A percentile compares a stretch with the other conserved stretches of the same genome.
phyloP scores from a whole-genome alignment of 202 grass and related monocot species.

The Setaria viridis region DNA sequence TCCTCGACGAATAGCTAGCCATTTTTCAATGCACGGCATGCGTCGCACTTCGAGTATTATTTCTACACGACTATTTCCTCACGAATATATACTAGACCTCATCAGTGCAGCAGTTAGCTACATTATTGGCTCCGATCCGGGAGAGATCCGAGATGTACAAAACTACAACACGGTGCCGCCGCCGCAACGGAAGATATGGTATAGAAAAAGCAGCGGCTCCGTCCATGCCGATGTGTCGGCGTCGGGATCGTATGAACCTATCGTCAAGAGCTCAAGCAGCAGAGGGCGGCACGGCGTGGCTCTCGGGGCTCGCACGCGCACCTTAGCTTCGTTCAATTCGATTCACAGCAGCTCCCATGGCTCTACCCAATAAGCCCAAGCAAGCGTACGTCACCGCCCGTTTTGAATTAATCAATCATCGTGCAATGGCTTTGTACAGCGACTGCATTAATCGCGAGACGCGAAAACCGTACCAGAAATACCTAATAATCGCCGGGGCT shows the following conservation, averaged over 20 bases:
- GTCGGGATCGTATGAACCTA: too few species aligned
- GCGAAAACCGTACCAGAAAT: not conserved
- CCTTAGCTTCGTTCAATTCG: too few species aligned
- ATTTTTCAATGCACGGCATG: not conserved
- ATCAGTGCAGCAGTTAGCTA: not conserved
- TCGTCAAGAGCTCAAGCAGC: not conserved
- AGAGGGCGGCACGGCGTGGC: not conserved
- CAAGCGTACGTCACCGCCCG: not conserved
- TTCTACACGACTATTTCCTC: not conserved
- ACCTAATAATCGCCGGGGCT: too few species aligned
- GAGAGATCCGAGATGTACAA: too few species aligned
- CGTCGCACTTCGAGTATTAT: not conserved
- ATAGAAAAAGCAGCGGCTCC: not conserved
- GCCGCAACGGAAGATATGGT: not conserved
- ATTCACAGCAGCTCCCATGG: too few species aligned
- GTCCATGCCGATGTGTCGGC: constrained; percentile 21
- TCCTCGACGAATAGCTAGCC: not conserved
- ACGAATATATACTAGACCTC: too few species aligned
- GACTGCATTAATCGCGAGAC: not conserved
- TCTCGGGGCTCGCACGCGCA: too few species aligned
- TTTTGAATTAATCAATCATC: not conserved
- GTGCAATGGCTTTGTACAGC: not conserved
- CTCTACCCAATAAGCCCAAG: too few species aligned
- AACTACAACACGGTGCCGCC: not conserved
- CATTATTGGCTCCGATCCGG: not conserved